Evolutionary conservation across 2,329 filamentous ascomycete genomes (phyloP).

Genomic region (Neocatenulostroma microsporum): DNA sequence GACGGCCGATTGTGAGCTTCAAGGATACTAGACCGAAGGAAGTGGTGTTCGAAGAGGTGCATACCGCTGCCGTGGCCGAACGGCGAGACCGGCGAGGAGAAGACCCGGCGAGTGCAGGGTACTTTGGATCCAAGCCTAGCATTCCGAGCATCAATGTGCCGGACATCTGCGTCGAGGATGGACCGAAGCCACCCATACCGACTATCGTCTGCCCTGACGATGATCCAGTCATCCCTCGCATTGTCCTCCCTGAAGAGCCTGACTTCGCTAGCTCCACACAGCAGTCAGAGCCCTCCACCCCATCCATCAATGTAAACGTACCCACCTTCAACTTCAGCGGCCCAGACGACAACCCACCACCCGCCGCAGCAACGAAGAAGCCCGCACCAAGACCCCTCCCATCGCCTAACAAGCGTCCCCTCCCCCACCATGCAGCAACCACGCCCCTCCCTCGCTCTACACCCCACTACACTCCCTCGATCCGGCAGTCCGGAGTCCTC

Average conservation of each 20-base stretch:
- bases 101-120: too few species aligned
- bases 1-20: constrained; percentile 96
- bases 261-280: constrained; percentile 29
- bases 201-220: constrained; percentile 46
- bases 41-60: constrained; percentile 58
- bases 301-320: constrained; percentile 17
- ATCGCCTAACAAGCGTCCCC: constrained; percentile 38
- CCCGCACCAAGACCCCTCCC: constrained; percentile 38
- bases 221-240: constrained; percentile 21
- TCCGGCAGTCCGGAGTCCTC: constrained; percentile 53
- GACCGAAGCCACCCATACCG: constrained; percentile 32
- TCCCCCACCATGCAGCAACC: constrained; percentile 25
- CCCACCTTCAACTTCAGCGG: constrained; percentile 17
- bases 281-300: constrained; percentile 11
- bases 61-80: constrained; percentile 17
- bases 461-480: constrained; percentile 40
- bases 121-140: not conserved
- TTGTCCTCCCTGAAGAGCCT: constrained; percentile 28
- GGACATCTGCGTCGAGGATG: not conserved
- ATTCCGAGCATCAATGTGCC: not conserved
- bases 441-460: constrained; percentile 30
- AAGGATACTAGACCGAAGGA: constrained; percentile 73
- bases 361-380: constrained; percentile 13
- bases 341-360: constrained; percentile 9
- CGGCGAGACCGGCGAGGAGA: not conserved